Base-by-base conservation (phyloP, 257 asterid genomes). In the Solanum stenotomum region DNA sequence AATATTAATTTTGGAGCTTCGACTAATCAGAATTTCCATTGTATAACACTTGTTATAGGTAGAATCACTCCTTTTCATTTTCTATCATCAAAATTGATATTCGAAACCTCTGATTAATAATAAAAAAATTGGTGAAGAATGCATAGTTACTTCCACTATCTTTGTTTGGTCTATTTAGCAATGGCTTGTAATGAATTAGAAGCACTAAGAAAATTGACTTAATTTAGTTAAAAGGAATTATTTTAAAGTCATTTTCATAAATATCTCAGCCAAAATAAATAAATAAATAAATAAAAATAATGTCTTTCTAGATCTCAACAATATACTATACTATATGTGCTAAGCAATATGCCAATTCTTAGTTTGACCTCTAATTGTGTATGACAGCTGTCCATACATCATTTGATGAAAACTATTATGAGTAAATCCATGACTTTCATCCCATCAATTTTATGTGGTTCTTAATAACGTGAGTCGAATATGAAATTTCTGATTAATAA, bases 121-220 rank as follows among this genome's bases (percentile, higher is more conserved):
- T 0, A 4, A 56, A 3, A 31, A 31, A 3, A 1, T 1, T 34
- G 9, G 1, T 18, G 2, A 72, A 0, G 86, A 46, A 87, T 33
- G 46, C 87, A 56, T 85, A 89, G 86, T 87, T 89, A 90, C 82
- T 63, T 83, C 88, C 91, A 81, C 91, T 87, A 44, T 85, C 87
- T 25, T 46, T 89, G 23, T 76, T 22, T 87, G 59, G 46, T 37
- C 35, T 29, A 37, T 5, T 71, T 49, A 67, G n/a, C 63, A 77
- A n/a, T 77, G 59, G 34, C n/a, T n/a, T n/a, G 27, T 78, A 46
- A 27, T 81, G 40, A 44, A 46, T 46, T 81, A 18, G 68, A 81
- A 81, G 68, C 68, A 46, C 33, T 29, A 15, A 81, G 18, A 81
- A 38, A 49, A 82, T 82, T 49, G 86, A 82, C 70, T 82, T 16